Percentiles rank a stretch among this genome's conserved stretches.
phyloP scores from a whole-genome alignment of 83 land plant genomes.

The Picea abies region DNA sequence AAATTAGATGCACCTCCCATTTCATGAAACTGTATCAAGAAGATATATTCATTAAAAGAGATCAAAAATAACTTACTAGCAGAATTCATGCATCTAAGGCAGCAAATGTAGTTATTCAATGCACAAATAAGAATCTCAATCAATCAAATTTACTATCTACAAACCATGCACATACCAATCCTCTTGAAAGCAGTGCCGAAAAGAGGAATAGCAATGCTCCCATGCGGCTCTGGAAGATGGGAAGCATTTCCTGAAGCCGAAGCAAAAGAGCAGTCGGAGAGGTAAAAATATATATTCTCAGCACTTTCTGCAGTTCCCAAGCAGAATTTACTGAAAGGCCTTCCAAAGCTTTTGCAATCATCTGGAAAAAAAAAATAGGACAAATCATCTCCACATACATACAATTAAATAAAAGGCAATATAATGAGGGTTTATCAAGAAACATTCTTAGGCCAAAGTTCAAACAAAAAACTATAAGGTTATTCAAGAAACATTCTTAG shows the following conservation, averaged over 20 bases:
- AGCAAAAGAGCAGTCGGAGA: constrained; percentile 48
- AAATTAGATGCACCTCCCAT: too few species aligned
- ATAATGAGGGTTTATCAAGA: not conserved
- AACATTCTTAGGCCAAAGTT: too few species aligned
- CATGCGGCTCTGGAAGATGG: constrained; percentile 85
- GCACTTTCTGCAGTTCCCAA: constrained; percentile 61
- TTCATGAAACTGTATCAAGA: too few species aligned
- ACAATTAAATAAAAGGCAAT: not conserved
- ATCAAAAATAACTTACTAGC: too few species aligned
- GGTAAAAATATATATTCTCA: constrained; percentile 65
- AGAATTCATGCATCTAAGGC: too few species aligned
- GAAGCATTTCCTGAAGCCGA: constrained; percentile 57
- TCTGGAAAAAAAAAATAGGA: constrained; percentile 22
- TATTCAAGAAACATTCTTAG: not conserved
- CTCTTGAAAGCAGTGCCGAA: constrained; percentile 92
- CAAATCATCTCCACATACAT: not conserved
- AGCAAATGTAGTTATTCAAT: too few species aligned
- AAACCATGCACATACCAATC: constrained; percentile 62
- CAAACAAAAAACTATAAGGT: not conserved
- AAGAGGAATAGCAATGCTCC: constrained; percentile 94
- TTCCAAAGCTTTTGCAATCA: constrained; percentile 62
- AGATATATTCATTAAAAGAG: too few species aligned
- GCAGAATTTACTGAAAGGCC: constrained; percentile 80
- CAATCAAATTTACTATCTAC: constrained; percentile 5
- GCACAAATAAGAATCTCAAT: not conserved